Evolutionary conservation across 2,329 filamentous ascomycete genomes (phyloP), one percentile per base, ranked within the genome.

Genomic region (Fusarium compactum): DNA sequence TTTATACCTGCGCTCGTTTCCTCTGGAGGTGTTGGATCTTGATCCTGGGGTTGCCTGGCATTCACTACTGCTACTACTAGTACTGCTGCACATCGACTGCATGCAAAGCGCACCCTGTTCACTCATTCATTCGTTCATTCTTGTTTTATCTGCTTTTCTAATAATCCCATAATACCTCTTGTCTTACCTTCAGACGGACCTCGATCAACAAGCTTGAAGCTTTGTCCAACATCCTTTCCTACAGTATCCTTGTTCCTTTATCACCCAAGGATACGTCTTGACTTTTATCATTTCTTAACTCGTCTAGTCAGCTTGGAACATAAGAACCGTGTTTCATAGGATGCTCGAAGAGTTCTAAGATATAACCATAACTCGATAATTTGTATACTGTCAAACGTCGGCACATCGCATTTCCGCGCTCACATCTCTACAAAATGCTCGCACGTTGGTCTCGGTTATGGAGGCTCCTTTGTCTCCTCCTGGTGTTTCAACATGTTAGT

Each of bases 401-500:
- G 20, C 47, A 18, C 16, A 52, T 24, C 30, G 7, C 18, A n/a
- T 52, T 27, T 29, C 25, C 8, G 18, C 18, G 24, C 18, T 18
- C 22, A 29, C 24, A 40, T 34, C 41, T 45, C 30, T 29, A 18
- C 54, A 27, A 44, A 52, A 84, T 84, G 83, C 65, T 79, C 54
- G 67, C 71, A 25, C 79, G 72, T 61, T 75, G 78, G 65, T 62
- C 72, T 58, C 77, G 77, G 50, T 58, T 81, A 45, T 81, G 78
- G 78, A 78, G 78, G 38, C 67, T 84, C 46, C 70, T 85, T 59
- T 81, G 79, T 70, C 72, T 85, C 24, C 52, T 80, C 6, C 50
- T 84, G 44, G 75, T 76, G 44, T 71, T 83, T 25, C 80, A 85
- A 45, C 66, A 80, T 48, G 79, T 77, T 22, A 71, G 75, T 24